phyloP scores from a whole-genome alignment of 2,329 filamentous ascomycete genomes.

The Apiospora koreana region DNA sequence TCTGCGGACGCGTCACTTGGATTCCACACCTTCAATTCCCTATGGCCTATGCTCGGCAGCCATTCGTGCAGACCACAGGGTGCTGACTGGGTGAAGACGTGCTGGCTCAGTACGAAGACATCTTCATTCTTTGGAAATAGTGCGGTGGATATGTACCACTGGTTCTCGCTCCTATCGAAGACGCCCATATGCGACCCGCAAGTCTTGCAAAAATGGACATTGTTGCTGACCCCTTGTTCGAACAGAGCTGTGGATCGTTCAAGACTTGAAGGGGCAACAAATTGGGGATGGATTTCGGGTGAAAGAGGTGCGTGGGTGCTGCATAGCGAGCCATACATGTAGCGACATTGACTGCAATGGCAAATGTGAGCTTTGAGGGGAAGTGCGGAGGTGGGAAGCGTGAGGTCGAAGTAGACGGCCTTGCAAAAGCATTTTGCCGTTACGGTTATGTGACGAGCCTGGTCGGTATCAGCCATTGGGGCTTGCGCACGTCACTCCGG shows the following conservation, averaged over 20 bases:
- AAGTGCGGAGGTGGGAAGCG: slow-evolving; percentile 4
- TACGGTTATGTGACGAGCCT: not conserved
- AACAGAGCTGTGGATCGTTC: slow-evolving; percentile 9
- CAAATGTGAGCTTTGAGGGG: slow-evolving; percentile 12
- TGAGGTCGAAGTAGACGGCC: slow-evolving; percentile 3
- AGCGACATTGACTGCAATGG: slow-evolving; percentile 14
- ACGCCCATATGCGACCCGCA: slow-evolving; percentile 17
- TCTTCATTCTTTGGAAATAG: slow-evolving; percentile 11
- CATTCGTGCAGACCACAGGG: slow-evolving; percentile 15
- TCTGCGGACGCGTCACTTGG: slow-evolving; percentile 8
- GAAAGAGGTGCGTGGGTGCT: slow-evolving; percentile 10
- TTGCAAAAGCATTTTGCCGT: slow-evolving; percentile 12
- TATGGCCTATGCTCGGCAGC: slow-evolving; percentile 12
- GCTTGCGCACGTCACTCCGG: too few relatives aligned
- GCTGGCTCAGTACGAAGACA: slow-evolving; percentile 13
- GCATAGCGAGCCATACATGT: slow-evolving; percentile 12
- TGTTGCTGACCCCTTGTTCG: not conserved
- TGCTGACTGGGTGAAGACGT: slow-evolving; percentile 12
- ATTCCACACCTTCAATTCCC: slow-evolving; percentile 14
- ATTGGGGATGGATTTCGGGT: not conserved
- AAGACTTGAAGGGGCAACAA: slow-evolving; percentile 6
- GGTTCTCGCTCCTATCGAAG: not conserved
- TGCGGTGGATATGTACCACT: slow-evolving; percentile 16
- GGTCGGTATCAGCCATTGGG: not conserved
- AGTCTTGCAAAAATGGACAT: slow-evolving; percentile 12